These are phyloP conservation scores for Fusarium sp. DNA, from an alignment of 2,329 filamentous ascomycete species.

Conservation along the genomic window DNA sequence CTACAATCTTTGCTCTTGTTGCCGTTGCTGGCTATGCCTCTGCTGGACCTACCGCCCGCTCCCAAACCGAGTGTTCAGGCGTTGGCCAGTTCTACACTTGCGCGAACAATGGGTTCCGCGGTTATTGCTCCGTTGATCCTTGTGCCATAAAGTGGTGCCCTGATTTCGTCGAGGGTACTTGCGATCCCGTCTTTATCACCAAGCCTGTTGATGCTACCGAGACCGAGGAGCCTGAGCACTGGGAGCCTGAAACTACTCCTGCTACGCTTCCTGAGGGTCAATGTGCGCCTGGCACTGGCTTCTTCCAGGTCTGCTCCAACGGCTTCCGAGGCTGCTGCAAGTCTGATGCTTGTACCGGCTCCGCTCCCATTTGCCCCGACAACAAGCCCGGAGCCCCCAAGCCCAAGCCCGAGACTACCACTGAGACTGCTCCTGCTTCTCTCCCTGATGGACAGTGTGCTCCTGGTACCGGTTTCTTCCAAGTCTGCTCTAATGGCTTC, in stretches of 20 bases:
- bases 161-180: slow-evolving; percentile 17
- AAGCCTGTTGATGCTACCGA: background rate
- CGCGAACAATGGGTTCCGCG: slow-evolving; percentile 20
- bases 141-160: slow-evolving; percentile 23
- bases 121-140: slow-evolving; percentile 19
- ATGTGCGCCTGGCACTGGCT: slow-evolving; percentile 7
- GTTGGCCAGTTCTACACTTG: slow-evolving; percentile 25
- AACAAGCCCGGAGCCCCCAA: background rate
- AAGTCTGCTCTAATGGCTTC: slow-evolving; percentile 23
- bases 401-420: background rate
- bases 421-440: background rate
- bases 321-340: slow-evolving; percentile 11
- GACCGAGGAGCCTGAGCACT: background rate
- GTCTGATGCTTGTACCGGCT: slow-evolving; percentile 7
- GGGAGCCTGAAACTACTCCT: background rate
- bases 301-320: slow-evolving; percentile 11
- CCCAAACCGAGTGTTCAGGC: slow-evolving; percentile 21
- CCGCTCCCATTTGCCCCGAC: background rate
- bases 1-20: slow-evolving; percentile 20
- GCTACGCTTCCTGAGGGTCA: background rate
- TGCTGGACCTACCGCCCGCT: slow-evolving; percentile 6
- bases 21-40: slow-evolving; percentile 18
- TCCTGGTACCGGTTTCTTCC: slow-evolving; percentile 8
- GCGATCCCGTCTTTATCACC: slow-evolving; percentile 15
- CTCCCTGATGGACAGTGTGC: background rate